These are phyloP conservation scores for Huntiella savannae DNA, from an alignment of 2,329 filamentous ascomycete genomes.

Conservation along the genomic window DNA sequence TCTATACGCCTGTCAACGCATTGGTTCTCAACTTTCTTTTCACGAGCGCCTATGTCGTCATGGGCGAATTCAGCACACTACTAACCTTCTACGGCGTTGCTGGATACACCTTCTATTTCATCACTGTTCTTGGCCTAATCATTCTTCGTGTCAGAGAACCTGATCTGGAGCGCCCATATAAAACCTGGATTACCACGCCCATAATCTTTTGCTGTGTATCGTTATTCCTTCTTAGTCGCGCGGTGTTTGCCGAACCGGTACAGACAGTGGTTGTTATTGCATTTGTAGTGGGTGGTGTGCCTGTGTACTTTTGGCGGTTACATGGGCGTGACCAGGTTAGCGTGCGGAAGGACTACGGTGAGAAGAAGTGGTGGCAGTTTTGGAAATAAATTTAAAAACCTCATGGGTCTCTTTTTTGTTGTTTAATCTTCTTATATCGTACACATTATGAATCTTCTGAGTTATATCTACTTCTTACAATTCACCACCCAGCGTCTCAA, in stretches of 20 bases:
- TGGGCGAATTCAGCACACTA: constrained; percentile 80
- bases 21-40: constrained; percentile 63
- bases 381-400: constrained; percentile 24
- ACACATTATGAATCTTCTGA: too few species aligned
- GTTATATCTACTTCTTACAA: too few species aligned
- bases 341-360: constrained; percentile 20
- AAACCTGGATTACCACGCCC: constrained; percentile 90
- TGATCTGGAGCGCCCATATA: constrained; percentile 72
- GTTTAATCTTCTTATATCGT: too few species aligned
- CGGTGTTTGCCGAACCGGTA: constrained; percentile 75
- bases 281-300: constrained; percentile 68
- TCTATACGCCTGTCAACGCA: constrained; percentile 86
- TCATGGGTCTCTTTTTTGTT: too few species aligned
- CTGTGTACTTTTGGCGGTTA: constrained; percentile 78
- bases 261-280: constrained; percentile 75
- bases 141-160: constrained; percentile 77
- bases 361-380: constrained; percentile 36
- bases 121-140: constrained; percentile 84
- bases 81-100: constrained; percentile 96
- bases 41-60: constrained; percentile 57
- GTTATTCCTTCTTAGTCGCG: constrained; percentile 71
- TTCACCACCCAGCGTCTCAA: too few species aligned
- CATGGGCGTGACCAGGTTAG: constrained; percentile 38
- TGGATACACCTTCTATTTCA: constrained; percentile 92
- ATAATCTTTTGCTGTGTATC: constrained; percentile 98